Conservation (phyloP, 352 stramenopile genomes). For the Pythium diclinum region DNA sequence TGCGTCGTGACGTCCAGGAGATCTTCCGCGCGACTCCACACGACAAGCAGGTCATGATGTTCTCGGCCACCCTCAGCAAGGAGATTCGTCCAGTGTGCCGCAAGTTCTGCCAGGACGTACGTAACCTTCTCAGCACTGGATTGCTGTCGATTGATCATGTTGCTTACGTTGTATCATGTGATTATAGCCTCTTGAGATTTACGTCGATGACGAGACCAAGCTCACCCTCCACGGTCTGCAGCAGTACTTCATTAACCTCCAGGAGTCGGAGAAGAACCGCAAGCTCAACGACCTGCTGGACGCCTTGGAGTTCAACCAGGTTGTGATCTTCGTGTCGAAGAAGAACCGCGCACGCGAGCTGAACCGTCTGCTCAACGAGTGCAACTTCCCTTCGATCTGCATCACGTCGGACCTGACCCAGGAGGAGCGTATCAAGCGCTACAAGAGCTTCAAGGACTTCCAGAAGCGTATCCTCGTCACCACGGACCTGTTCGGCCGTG, state of each 20-base stretch:
- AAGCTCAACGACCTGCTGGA: constrained; percentile 99
- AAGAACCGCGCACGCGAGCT: constrained; percentile 96
- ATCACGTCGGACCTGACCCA: constrained; percentile 98
- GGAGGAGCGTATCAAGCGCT: constrained; percentile 97
- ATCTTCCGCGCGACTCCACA: constrained; percentile 99
- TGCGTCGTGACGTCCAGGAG: constrained; percentile 98
- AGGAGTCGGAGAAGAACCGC: constrained; percentile 99
- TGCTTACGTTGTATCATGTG: neutral
- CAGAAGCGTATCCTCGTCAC: constrained; percentile 99
- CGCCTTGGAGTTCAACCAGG: constrained; percentile 99
- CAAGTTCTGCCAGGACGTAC: constrained; percentile 99
- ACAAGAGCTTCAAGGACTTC: constrained; percentile 99
- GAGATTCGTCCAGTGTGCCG: constrained; percentile 98
- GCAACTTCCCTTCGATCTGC: constrained; percentile 99
- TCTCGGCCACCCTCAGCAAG: constrained; percentile 98
- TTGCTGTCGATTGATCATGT: neutral
- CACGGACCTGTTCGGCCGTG: constrained; percentile 99
- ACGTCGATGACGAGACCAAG: constrained; percentile 99
- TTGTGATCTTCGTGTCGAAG: constrained; percentile 98
- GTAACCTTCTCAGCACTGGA: constrained; percentile 21
- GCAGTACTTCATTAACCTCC: constrained; percentile 99
- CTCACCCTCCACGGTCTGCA: constrained; percentile 99
- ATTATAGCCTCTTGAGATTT: constrained; percentile 98
- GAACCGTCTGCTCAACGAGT: constrained; percentile 98
- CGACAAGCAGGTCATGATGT: constrained; percentile 99